These are phyloP conservation scores for Emergomyces africanus DNA, from an alignment of 2,329 filamentous ascomycete species.

Conservation along the genomic window DNA sequence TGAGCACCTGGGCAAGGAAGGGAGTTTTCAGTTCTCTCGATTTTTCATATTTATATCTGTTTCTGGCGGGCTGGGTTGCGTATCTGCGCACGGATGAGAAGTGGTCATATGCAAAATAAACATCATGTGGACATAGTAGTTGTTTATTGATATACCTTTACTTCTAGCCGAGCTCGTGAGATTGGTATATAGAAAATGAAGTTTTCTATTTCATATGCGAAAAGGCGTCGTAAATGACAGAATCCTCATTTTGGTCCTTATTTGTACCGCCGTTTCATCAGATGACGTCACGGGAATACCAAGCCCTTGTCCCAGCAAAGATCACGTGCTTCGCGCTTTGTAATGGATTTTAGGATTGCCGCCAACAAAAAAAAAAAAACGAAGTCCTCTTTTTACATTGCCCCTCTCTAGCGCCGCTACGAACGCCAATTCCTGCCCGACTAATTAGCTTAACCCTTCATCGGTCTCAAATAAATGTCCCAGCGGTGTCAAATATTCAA, in stretches of 20 bases:
- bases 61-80: neutral
- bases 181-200: neutral
- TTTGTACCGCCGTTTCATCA: no score
- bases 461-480: neutral
- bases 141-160: neutral
- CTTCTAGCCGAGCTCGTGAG: neutral
- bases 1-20: neutral
- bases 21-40: neutral
- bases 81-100: neutral
- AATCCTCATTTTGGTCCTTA: no score
- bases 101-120: neutral
- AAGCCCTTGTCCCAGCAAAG: no score
- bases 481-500: neutral
- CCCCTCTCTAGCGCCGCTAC: neutral
- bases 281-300: no score
- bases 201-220: neutral
- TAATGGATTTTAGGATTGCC: no score
- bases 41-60: neutral
- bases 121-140: neutral
- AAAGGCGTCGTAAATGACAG: neutral
- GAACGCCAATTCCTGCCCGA: neutral
- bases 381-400: no score
- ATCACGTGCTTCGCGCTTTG: no score
- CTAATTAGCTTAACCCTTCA: neutral
- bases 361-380: no score